phyloP scores from a whole-genome alignment of 2,329 filamentous ascomycete genomes.

The Epichloe glyceriae region DNA sequence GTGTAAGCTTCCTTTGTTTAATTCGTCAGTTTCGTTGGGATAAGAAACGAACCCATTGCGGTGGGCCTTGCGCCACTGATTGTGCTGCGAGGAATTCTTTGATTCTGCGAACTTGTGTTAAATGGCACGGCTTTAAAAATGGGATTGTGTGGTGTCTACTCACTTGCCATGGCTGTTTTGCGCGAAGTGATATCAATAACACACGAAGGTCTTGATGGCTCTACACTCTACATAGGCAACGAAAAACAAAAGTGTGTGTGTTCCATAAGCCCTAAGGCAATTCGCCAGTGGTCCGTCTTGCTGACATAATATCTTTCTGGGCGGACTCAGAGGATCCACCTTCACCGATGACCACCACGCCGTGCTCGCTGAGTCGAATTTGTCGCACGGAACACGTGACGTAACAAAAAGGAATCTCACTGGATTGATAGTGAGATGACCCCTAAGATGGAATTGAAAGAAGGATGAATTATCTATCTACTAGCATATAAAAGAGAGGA shows the following conservation, averaged over 20 bases:
- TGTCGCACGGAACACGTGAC: no score
- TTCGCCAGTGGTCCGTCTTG: neutral
- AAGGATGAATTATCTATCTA: no score
- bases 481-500: no score
- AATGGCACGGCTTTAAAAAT: neutral
- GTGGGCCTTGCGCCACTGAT: constrained; percentile 97
- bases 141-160: neutral
- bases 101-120: constrained; percentile 52
- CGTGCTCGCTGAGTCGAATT: no score
- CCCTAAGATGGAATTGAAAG: no score
- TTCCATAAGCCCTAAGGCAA: constrained; percentile 14
- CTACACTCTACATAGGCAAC: neutral
- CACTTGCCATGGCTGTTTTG: constrained; percentile 7
- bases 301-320: constrained; percentile 4
- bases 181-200: constrained; percentile 2
- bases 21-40: neutral
- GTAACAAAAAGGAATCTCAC: no score
- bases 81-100: constrained; percentile 99
- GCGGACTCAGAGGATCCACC: neutral
- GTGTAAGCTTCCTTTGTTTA: constrained; percentile 6
- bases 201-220: neutral
- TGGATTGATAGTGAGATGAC: no score
- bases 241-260: constrained; percentile 5
- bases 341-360: neutral
- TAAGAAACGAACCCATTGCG: constrained; percentile 73